Percentiles rank a stretch among this genome's conserved stretches.
phyloP scores from a whole-genome alignment of 2,329 filamentous ascomycete species.

The Verticillium tricorpus region DNA sequence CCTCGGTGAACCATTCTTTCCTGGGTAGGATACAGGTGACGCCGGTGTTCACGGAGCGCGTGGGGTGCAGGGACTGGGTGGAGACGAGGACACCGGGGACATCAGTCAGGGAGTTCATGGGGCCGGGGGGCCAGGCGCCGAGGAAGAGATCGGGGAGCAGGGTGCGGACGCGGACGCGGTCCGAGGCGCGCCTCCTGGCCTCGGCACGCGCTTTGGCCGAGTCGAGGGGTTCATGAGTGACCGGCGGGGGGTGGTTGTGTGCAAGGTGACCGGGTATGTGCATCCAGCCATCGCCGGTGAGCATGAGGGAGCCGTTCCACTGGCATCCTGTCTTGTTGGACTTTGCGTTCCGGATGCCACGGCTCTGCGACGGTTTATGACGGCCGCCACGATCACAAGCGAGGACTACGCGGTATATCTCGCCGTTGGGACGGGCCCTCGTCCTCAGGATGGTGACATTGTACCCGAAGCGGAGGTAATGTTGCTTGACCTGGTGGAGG shows the following conservation, averaged over 20 bases:
- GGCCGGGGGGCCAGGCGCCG: slow-evolving; percentile 37
- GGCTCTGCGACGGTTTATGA: not conserved
- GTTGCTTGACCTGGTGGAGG: not conserved
- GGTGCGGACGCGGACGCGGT: slow-evolving; percentile 32
- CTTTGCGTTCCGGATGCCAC: not conserved
- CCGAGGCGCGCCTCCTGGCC: not conserved
- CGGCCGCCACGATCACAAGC: slow-evolving; percentile 1
- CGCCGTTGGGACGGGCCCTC: not conserved
- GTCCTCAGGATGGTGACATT: not conserved
- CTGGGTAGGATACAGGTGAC: slow-evolving; percentile 45
- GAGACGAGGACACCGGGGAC: slow-evolving; percentile 43
- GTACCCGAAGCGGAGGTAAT: not conserved
- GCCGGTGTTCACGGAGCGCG: slow-evolving; percentile 40
- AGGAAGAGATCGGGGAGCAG: slow-evolving; percentile 39
- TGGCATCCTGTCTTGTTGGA: not conserved
- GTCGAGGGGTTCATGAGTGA: not conserved
- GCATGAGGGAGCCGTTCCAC: not conserved
- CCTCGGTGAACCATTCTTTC: slow-evolving; percentile 36
- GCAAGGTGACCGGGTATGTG: slow-evolving; percentile 3
- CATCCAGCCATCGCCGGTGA: not conserved
- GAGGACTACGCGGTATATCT: slow-evolving; percentile 1
- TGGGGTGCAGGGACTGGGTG: slow-evolving; percentile 36
- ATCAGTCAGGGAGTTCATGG: slow-evolving; percentile 47
- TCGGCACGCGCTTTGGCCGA: not conserved
- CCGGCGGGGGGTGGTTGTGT: slow-evolving; percentile 4